A percentile compares a stretch with the other conserved stretches of the same genome.
These are phyloP conservation scores for Kockovaella imperatae DNA, from an alignment of 768 basidiomycete species.

Conservation along the genomic window DNA sequence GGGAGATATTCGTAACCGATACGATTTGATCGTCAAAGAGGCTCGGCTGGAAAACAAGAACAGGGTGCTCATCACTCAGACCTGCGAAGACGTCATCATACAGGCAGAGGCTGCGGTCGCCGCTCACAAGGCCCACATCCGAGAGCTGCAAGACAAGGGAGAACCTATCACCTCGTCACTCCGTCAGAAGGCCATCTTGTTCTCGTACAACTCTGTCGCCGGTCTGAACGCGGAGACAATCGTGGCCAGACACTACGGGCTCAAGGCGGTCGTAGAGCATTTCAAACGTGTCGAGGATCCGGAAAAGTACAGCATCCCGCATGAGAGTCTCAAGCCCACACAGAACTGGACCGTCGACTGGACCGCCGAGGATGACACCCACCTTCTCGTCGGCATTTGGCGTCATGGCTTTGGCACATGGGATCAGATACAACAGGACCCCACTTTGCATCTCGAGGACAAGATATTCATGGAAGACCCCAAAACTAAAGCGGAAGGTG, in stretches of 20 bases:
- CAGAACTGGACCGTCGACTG: slow-evolving; percentile 95
- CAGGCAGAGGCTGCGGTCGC: slow-evolving; percentile 75
- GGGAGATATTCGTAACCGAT: slow-evolving; percentile 92
- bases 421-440: slow-evolving; percentile 80
- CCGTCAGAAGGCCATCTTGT: slow-evolving; percentile 94
- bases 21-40: slow-evolving; percentile 84
- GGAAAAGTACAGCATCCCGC: slow-evolving; percentile 77
- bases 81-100: slow-evolving; percentile 85
- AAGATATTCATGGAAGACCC: slow-evolving; percentile 98
- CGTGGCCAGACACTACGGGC: slow-evolving; percentile 76
- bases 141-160: slow-evolving; percentile 64
- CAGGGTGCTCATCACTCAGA: slow-evolving; percentile 78
- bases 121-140: slow-evolving; percentile 74
- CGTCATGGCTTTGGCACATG: slow-evolving; percentile 92
- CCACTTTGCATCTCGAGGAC: slow-evolving; percentile 68
- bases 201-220: slow-evolving; percentile 77
- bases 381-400: slow-evolving; percentile 88
- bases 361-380: slow-evolving; percentile 84
- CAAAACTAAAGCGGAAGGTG: slow-evolving; percentile 59
- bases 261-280: slow-evolving; percentile 76
- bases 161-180: slow-evolving; percentile 86
- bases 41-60: slow-evolving; percentile 91
- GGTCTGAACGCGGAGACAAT: slow-evolving; percentile 98
- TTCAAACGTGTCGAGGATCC: slow-evolving; percentile 65
- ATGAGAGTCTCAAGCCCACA: slow-evolving; percentile 87